Conservation (phyloP, 1,284 basidiomycete genomes). For the Trametes versicolor region DNA sequence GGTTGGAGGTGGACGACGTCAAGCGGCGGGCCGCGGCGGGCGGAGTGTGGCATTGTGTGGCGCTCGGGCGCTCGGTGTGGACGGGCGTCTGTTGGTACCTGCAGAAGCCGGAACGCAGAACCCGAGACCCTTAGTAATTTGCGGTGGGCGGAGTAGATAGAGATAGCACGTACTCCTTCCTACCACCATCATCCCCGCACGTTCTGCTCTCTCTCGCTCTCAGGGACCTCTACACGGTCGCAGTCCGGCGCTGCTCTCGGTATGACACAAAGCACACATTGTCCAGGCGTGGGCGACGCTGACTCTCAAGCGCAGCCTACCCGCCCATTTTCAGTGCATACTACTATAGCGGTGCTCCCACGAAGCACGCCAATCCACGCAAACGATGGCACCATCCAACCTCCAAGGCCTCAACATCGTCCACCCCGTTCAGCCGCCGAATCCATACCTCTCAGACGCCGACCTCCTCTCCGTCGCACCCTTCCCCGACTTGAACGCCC, state of each 20-base stretch:
- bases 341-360: slow-evolving; percentile 10
- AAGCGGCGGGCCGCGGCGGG: slow-evolving; percentile 1
- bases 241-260: slow-evolving; percentile 16
- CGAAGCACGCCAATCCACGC: slow-evolving; percentile 28
- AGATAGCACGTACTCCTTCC: slow-evolving; percentile 23
- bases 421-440: slow-evolving; percentile 56
- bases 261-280: slow-evolving; percentile 18
- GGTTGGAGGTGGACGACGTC: slow-evolving; percentile 9
- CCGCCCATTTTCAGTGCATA: not conserved
- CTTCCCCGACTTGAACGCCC: slow-evolving; percentile 78
- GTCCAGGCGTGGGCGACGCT: slow-evolving; percentile 1
- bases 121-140: slow-evolving; percentile 25
- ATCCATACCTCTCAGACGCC: slow-evolving; percentile 54
- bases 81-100: slow-evolving; percentile 16
- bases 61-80: slow-evolving; percentile 4
- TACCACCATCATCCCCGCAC: slow-evolving; percentile 30
- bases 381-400: slow-evolving; percentile 62
- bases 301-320: slow-evolving; percentile 2
- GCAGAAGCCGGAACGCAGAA: slow-evolving; percentile 23
- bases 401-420: slow-evolving; percentile 84
- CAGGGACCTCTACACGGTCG: slow-evolving; percentile 1
- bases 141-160: slow-evolving; percentile 31
- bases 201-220: slow-evolving; percentile 3
- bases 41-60: slow-evolving; percentile 12
- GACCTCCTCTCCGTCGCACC: slow-evolving; percentile 69